phyloP scores from a whole-genome alignment of 129 eudicot genomes.

The Kitagawia praeruptora region DNA sequence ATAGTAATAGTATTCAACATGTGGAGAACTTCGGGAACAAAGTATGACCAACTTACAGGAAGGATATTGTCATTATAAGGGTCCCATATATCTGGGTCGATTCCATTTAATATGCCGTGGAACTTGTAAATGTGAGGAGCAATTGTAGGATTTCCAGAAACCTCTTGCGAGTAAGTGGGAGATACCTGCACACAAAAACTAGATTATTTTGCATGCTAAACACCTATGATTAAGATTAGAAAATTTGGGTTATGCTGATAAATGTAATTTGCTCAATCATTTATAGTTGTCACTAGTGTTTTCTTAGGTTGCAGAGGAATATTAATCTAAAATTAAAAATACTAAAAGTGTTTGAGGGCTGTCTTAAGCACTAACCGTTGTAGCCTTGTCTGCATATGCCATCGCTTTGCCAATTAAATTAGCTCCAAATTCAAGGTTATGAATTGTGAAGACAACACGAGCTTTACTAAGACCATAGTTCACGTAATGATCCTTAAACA shows the following conservation, averaged over 20 bases:
- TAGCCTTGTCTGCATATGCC: constrained; percentile 82
- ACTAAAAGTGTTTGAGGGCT: background rate
- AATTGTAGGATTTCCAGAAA: constrained; percentile 64
- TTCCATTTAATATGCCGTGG: constrained; percentile 94
- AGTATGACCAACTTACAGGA: constrained; percentile 60
- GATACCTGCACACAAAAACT: constrained; percentile 58
- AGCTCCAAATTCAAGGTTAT: constrained; percentile 97
- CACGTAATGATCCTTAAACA: constrained; percentile 76
- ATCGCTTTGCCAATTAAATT: constrained; percentile 71
- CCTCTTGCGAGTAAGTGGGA: constrained; percentile 85
- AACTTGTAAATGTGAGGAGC: constrained; percentile 88
- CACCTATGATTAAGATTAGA: constrained; percentile 1
- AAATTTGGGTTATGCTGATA: background rate
- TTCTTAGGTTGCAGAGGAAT: background rate
- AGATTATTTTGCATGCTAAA: background rate
- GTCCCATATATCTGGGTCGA: constrained; percentile 99
- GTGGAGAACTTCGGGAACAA: background rate
- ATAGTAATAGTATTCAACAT: background rate
- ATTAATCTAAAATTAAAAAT: background rate
- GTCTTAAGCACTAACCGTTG: constrained; percentile 56
- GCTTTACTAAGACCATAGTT: constrained; percentile 87
- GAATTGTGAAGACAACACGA: constrained; percentile 85
- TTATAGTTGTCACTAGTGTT: background rate
- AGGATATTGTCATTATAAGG: constrained; percentile 80
- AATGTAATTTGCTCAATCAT: background rate